Evolutionary conservation across 1,284 basidiomycete species (phyloP), one percentile per base, ranked within the genome.

Genomic region (Porphyrellus sp.): DNA sequence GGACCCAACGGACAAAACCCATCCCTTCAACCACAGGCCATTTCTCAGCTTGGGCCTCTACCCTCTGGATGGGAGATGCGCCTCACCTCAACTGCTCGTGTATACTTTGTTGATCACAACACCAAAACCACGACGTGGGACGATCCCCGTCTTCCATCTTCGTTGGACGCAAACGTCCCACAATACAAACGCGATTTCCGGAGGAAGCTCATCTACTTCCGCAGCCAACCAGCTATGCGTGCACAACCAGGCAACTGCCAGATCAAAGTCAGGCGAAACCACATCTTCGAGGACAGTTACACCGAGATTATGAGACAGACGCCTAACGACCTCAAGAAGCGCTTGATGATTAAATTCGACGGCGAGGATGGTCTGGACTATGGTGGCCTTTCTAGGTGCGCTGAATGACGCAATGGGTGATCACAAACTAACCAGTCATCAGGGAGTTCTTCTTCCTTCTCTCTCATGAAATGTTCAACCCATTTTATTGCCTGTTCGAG

Each of bases 101-200:
- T 97, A 15, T 98, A 98, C 77, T 98, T 96, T 72, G 94, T 96
- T 35, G 93, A 96, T 70, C 93, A 96, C 77, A 96, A 93, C 73
- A 95, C 90, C 50, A 91, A 91, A 79, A 98, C 93, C 21, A 98
- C 93, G n/a, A 96, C 93, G 1, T 98, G 94, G 94, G 94, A 97
- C 71, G 94, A 98, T 70, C 89, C 91, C 38, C 82, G 95, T 63
- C 74, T 97, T 63, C 93, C 92, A 12, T 90, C 87, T 21, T 80
- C 82, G 34, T 76, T 92, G 57, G 91, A 93, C 65, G 82, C 91
- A 59, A 95, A 93, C 66, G 93, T 96, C 12, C 93, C 93, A 20
- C 93, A 97, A 73, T 96, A 96, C 80, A 97, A 97, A 79, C 90
- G 94, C 46, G 93, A 97, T 76, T 97, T 96, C 78, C 80, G 93